phyloP scores from a whole-genome alignment of 1,139 yeast species.

The Arxiozyma bovina region DNA sequence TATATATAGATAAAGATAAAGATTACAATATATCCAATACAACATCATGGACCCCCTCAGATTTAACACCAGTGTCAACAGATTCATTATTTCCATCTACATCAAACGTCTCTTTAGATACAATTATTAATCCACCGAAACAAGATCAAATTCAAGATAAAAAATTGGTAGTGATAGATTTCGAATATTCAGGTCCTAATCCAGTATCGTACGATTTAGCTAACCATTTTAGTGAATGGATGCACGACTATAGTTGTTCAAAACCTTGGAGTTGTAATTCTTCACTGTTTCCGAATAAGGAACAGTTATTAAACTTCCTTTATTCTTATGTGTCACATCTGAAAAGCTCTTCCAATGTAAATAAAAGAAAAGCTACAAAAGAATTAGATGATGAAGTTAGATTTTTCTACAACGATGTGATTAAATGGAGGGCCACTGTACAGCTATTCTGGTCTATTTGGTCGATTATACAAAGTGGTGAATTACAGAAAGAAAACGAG shows the following conservation, averaged over 20 bases:
- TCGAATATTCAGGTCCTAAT: constrained; percentile 93
- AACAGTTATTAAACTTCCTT: constrained; percentile 62
- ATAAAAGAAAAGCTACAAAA: constrained; percentile 13
- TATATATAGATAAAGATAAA: constrained; percentile 28
- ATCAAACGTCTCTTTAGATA: constrained; percentile 31
- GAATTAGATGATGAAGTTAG: constrained; percentile 48
- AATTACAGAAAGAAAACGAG: constrained; percentile 21
- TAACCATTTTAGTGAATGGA: constrained; percentile 91
- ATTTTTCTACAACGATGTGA: constrained; percentile 52
- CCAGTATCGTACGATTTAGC: constrained; percentile 84
- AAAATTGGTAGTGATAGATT: constrained; percentile 84
- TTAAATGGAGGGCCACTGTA: constrained; percentile 74
- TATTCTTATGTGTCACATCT: constrained; percentile 53
- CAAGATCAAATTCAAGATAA: constrained; percentile 49
- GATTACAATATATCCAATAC: constrained; percentile 7
- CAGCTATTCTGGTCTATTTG: constrained; percentile 81
- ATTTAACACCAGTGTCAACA: constrained; percentile 8
- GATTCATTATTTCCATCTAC: constrained; percentile 25
- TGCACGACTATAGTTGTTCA: constrained; percentile 68
- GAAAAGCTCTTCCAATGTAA: constrained; percentile 9
- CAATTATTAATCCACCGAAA: constrained; percentile 31
- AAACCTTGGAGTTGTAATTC: constrained; percentile 53
- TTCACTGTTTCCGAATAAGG: constrained; percentile 52
- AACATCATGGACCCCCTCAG: constrained; percentile 1
- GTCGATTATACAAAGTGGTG: constrained; percentile 78